phyloP scores from a whole-genome alignment of 2,329 filamentous ascomycete species.

The Alternaria panax region DNA sequence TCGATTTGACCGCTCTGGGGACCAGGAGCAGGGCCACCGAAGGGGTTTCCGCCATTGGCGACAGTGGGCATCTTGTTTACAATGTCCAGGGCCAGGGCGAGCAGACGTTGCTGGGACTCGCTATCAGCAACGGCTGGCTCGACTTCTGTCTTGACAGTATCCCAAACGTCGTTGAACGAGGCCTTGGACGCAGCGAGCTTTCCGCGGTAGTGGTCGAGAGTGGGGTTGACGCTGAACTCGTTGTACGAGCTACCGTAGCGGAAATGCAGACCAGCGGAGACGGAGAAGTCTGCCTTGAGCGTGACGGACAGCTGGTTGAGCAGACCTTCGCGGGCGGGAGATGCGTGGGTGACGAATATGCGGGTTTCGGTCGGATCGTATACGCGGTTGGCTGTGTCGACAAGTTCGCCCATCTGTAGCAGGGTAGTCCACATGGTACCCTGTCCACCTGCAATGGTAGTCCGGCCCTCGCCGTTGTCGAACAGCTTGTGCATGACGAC shows the following conservation, averaged over 20 bases:
- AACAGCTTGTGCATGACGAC: conserved; percentile 99
- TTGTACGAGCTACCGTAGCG: conserved; percentile 99
- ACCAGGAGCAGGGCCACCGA: conserved; percentile 82
- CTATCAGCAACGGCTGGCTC: conserved; percentile 94
- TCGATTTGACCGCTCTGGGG: conserved; percentile 87
- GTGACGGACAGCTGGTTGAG: conserved; percentile 97
- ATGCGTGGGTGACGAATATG: conserved; percentile 95
- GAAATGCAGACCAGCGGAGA: conserved; percentile 97
- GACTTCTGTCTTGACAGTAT: conserved; percentile 95
- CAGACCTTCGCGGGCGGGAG: conserved; percentile 93
- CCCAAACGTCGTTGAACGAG: conserved; percentile 99
- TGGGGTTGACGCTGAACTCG: conserved; percentile 98
- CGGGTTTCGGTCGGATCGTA: conserved; percentile 98
- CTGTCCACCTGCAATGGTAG: conserved; percentile 96
- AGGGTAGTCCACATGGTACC: conserved; percentile 99
- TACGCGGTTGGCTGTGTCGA: conserved; percentile 96
- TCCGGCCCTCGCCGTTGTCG: conserved; percentile 96
- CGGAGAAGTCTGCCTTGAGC: conserved; percentile 96
- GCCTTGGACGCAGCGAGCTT: conserved; percentile 98
- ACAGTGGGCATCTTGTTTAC: conserved; percentile 98
- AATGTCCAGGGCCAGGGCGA: conserved; percentile 89
- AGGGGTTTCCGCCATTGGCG: conserved; percentile 94
- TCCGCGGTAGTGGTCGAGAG: conserved; percentile 95
- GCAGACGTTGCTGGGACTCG: conserved; percentile 88
- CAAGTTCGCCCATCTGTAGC: conserved; percentile 95